A percentile compares a stretch with the other conserved stretches of the same genome.
Evolutionary conservation across 2,329 filamentous ascomycete species (phyloP).

Genomic region (Dactylonectria macrodidyma): DNA sequence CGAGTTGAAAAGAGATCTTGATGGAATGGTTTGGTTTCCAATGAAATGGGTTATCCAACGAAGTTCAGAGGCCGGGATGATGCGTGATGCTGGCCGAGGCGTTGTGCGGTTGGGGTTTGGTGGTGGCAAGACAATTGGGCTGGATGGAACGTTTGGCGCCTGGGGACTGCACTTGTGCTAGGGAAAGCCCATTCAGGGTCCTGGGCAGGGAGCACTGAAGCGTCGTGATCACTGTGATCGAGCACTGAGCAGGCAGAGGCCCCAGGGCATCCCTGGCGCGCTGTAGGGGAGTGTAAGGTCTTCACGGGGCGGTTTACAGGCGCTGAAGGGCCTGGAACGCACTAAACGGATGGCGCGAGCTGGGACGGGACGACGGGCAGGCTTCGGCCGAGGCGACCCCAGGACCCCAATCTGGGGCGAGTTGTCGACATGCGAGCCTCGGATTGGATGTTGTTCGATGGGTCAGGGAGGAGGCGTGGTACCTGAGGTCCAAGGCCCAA

Average conservation of each 20-base stretch:
- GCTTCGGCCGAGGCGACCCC: conserved; percentile 39
- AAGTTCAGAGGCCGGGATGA: not conserved
- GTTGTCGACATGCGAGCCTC: conserved; percentile 5
- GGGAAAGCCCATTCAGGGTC: conserved; percentile 2
- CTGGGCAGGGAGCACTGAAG: not conserved
- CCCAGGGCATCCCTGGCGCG: conserved; percentile 1
- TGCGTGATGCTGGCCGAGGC: not conserved
- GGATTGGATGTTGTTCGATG: not conserved
- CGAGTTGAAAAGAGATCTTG: too few species aligned
- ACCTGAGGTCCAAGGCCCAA: not conserved
- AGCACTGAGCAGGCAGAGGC: conserved; percentile 7
- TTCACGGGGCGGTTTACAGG: conserved; percentile 35
- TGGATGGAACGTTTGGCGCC: conserved; percentile 30
- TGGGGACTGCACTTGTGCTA: conserved; percentile 32
- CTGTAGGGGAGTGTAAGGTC: conserved; percentile 19
- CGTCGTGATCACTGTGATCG: not conserved
- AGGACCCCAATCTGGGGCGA: conserved; percentile 14
- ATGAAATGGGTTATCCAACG: not conserved
- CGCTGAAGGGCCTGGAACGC: conserved; percentile 26
- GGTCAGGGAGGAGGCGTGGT: conserved; percentile 6
- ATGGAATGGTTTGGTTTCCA: not conserved
- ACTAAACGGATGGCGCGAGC: conserved; percentile 39
- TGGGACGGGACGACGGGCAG: conserved; percentile 28
- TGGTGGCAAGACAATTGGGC: conserved; percentile 28
- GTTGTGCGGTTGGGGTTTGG: conserved; percentile 11